These are phyloP conservation scores for Delonix regia DNA, from an alignment of 306 rosid species.

Conservation along the genomic window DNA sequence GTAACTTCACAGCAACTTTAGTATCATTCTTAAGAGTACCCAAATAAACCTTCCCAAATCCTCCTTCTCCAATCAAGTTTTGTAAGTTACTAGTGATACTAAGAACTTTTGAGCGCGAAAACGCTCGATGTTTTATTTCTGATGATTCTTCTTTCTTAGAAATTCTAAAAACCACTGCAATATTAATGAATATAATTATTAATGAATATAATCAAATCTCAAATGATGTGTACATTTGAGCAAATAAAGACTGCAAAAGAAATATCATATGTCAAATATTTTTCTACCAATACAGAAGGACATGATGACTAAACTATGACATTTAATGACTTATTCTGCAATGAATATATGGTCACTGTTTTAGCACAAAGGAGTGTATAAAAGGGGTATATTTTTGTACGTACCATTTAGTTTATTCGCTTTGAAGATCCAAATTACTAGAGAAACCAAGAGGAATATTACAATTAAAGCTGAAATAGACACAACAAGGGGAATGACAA, in stretches of 20 bases:
- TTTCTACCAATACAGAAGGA: background rate
- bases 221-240: background rate
- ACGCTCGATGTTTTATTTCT: conserved; percentile 18
- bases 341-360: background rate
- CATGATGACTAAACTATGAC: background rate
- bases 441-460: background rate
- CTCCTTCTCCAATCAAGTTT: conserved; percentile 41
- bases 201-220: background rate
- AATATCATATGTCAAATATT: background rate
- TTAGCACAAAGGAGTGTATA: background rate
- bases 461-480: background rate
- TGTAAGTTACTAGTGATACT: conserved; percentile 35
- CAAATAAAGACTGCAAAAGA: background rate
- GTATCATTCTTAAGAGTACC: conserved; percentile 24
- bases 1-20: conserved; percentile 44
- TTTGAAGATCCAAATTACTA: background rate
- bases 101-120: conserved; percentile 32
- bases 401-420: background rate
- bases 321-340: too few relatives aligned
- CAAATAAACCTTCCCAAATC: conserved; percentile 47
- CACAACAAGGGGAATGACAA: background rate
- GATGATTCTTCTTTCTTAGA: background rate
- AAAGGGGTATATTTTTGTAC: background rate
- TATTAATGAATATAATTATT: background rate
- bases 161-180: background rate